Evolutionary conservation across 148 eudicot species (phyloP).

Genomic region (Arbutus unedo): DNA sequence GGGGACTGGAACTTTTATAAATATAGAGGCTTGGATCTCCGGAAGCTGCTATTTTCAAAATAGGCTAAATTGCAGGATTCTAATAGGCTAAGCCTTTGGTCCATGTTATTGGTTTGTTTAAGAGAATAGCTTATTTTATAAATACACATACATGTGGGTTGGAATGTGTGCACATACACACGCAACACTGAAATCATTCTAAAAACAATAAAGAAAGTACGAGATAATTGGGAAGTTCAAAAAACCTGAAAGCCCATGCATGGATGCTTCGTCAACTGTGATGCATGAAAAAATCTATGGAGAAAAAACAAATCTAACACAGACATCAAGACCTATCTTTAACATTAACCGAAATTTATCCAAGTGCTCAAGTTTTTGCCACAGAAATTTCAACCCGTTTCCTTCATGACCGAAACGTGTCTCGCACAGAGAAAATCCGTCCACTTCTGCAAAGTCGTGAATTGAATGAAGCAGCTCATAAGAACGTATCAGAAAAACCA

Average conservation of each 20-base stretch:
- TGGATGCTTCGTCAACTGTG: not conserved
- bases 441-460: not conserved
- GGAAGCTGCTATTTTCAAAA: no score
- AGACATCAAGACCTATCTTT: not conserved
- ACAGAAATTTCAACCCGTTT: not conserved
- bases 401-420: not conserved
- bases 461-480: not conserved
- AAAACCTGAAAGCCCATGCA: not conserved
- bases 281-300: not conserved
- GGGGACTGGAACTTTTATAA: no score
- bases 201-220: not conserved
- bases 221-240: not conserved
- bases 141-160: not conserved
- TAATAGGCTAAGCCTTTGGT: no score
- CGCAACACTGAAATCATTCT: not conserved
- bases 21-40: no score
- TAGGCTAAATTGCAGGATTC: no score
- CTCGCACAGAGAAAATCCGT: not conserved
- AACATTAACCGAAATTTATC: not conserved
- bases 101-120: no score
- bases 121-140: no score
- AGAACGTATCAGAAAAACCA: not conserved
- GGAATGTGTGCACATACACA: not conserved
- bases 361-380: not conserved
- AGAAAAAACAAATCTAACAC: not conserved